Evolutionary conservation across 179 eudicot species (phyloP), one percentile per base, ranked within the genome.

Genomic region (Beta corolliflora): DNA sequence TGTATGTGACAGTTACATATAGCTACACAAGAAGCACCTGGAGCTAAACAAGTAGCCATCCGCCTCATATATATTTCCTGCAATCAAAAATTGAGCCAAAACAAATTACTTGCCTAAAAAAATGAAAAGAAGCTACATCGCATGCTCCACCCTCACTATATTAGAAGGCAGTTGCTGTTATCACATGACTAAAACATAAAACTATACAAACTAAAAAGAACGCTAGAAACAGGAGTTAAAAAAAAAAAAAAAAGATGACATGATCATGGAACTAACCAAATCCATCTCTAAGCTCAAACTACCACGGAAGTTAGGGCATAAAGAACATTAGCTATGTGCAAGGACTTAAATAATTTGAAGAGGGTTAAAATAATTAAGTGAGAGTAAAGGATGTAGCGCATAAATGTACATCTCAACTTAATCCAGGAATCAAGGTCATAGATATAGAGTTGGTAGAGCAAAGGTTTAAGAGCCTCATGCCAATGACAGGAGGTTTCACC

Each of bases 11-110:
- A 8, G 31, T 19, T n/a, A 36, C 25, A 64, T 18, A 50, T 10
- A 36, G 55, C 16, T 31, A 53, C 23, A 59, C 4, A 9, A 14
- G 77, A 83, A 77, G 63, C 77, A 95, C 98, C 97, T 89, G 93
- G 81, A 82, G 97, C 93, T 86, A 91, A 89, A 88, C 98, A 94
- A 81, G 96, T 79, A 41, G 93, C 73, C 91, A 89, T 90, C 77
- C 97, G 87, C 88, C 96, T 92, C 82, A 52, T 83, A 80, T 94
- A 94, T 69, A 86, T 87, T 85, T 92, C 98, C 98, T 96, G 89
- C 86, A 85, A 71, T 78, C 14, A 76, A 82, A 67, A 61, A 72
- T 52, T 36, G 18, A 52, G 59, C 12, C 48, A 55, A 23, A 8
- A 79, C 36, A 15, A 68, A 53, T 77, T 50, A 73, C 10, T 50